phyloP scores from a whole-genome alignment of 768 basidiomycete genomes.

The Scleroderma bovista region DNA sequence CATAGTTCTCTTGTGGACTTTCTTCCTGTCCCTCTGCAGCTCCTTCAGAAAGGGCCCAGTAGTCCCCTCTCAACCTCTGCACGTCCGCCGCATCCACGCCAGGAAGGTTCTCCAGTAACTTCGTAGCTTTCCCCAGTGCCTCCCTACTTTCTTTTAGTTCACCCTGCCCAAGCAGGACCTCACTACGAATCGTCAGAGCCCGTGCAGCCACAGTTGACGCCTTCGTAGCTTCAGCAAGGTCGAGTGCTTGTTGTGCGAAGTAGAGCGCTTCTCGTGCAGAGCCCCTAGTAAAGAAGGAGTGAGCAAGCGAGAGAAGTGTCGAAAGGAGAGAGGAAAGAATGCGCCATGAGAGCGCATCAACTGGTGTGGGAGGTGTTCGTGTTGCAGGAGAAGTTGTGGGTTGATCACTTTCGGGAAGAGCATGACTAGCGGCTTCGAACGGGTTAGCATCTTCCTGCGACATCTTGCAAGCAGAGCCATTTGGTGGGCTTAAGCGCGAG shows the following conservation, averaged over 20 bases:
- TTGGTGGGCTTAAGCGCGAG: slow-evolving; percentile 47
- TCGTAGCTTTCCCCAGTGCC: slow-evolving; percentile 46
- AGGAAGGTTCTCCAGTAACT: slow-evolving; percentile 39
- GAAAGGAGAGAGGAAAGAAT: slow-evolving; percentile 66
- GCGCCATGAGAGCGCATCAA: slow-evolving; percentile 68
- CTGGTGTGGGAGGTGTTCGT: slow-evolving; percentile 21
- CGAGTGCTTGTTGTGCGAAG: slow-evolving; percentile 72
- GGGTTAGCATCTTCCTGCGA: slow-evolving; percentile 44
- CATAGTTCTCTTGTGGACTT: slow-evolving; percentile 50
- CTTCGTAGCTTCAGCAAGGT: slow-evolving; percentile 63
- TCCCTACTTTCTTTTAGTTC: slow-evolving; percentile 51
- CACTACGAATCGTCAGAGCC: slow-evolving; percentile 61
- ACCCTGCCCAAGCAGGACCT: slow-evolving; percentile 64
- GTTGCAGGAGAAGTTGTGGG: slow-evolving; percentile 10
- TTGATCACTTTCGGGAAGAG: slow-evolving; percentile 34
- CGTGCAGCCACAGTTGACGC: slow-evolving; percentile 60
- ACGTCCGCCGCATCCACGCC: slow-evolving; percentile 57
- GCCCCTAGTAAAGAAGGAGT: slow-evolving; percentile 66
- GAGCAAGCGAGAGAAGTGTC: slow-evolving; percentile 58
- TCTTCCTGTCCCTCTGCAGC: slow-evolving; percentile 35
- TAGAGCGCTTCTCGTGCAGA: slow-evolving; percentile 83
- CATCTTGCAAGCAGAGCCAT: slow-evolving; percentile 18
- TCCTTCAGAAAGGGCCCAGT: slow-evolving; percentile 24
- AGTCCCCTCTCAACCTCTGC: slow-evolving; percentile 50
- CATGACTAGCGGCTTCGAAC: slow-evolving; percentile 44